Base-by-base conservation (phyloP, 2,329 filamentous ascomycete genomes). In the Trichoderma citrinoviride region DNA sequence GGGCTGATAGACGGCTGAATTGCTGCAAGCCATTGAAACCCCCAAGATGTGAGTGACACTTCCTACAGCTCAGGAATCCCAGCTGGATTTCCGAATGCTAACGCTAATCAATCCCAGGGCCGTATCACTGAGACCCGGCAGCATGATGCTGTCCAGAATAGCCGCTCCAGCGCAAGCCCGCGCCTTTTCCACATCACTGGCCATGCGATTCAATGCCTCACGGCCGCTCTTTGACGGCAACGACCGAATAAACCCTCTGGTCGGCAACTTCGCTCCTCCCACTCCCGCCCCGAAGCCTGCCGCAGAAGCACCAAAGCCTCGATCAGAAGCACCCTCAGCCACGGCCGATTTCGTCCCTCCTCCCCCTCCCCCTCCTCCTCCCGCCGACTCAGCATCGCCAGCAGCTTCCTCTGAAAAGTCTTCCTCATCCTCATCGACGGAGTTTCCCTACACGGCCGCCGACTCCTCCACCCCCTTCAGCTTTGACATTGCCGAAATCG, bases 401-500 rank as follows among this genome's bases (percentile, higher is more conserved):
- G 56, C 61, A 21, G 8, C 49, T 2, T 55, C 54, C 19, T 7
- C 50, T 10, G n/a, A 56, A 43, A 37, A 43, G 29, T 27, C 50
- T 40, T 6, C 29, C 33, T 37, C 33, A 37, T 37, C 33, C 33
- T 37, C 33, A 12, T 37, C 33, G 3, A 14, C 33, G 33, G 12
- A 37, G 19, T 68, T 72, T 65, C 58, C 69, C n/a, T 75, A 74
- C 66, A 67, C 70, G 54, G 73, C 73, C 37, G 67, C 73, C 64
- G 69, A 70, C 29, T 47, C 63, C 55, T 50, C 62, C 57, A 61
- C 52, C n/a, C 65, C 66, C 15, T 44, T 68, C 57, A 70, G 69
- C 66, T 63, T 77, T 54, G 74, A 80, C 66, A 73, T 80, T 33
- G 71, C 75, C 44, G 71, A 71, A 47, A 73, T 80, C 64, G 70